These are phyloP conservation scores for Yamadazyma taylorii DNA, from an alignment of 1,139 yeast genomes.

Conservation along the genomic window DNA sequence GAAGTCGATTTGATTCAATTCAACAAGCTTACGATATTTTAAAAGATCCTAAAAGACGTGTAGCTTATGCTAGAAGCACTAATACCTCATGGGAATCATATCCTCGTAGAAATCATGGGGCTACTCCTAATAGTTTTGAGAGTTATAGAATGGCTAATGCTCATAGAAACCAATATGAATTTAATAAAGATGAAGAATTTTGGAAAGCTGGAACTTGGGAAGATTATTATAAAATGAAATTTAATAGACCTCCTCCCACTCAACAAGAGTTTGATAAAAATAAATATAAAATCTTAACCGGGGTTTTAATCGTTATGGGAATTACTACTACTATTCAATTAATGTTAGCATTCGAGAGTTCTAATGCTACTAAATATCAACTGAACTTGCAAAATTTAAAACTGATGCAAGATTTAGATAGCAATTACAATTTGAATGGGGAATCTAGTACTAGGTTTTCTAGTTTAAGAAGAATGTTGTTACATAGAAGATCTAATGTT, in stretches of 20 bases:
- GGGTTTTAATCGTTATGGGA: conserved; percentile 40
- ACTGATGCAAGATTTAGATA: conserved; percentile 46
- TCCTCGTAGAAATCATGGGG: conserved; percentile 27
- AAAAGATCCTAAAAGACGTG: conserved; percentile 50
- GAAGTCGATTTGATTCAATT: conserved; percentile 65
- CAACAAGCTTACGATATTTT: conserved; percentile 75
- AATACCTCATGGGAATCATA: conserved; percentile 30
- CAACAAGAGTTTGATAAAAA: conserved; percentile 45
- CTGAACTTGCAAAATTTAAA: conserved; percentile 40
- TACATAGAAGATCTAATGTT: conserved; percentile 51
- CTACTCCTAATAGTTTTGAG: conserved; percentile 26
- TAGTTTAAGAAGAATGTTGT: conserved; percentile 57
- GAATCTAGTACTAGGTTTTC: conserved; percentile 29
- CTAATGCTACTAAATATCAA: conserved; percentile 31
- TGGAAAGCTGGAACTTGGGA: conserved; percentile 78
- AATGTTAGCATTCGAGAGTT: conserved; percentile 40
- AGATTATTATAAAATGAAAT: conserved; percentile 51
- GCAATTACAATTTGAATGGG: conserved; percentile 56
- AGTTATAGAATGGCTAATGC: conserved; percentile 44
- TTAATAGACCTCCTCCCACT: conserved; percentile 39
- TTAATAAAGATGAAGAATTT: conserved; percentile 45
- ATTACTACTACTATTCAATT: conserved; percentile 46
- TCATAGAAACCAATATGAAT: conserved; percentile 32
- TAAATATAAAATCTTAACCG: conserved; percentile 44
- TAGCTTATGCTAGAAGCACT: conserved; percentile 31